These are phyloP conservation scores for Suhomyces prunicola DNA, from an alignment of 805 yeast genomes.

Conservation along the genomic window DNA sequence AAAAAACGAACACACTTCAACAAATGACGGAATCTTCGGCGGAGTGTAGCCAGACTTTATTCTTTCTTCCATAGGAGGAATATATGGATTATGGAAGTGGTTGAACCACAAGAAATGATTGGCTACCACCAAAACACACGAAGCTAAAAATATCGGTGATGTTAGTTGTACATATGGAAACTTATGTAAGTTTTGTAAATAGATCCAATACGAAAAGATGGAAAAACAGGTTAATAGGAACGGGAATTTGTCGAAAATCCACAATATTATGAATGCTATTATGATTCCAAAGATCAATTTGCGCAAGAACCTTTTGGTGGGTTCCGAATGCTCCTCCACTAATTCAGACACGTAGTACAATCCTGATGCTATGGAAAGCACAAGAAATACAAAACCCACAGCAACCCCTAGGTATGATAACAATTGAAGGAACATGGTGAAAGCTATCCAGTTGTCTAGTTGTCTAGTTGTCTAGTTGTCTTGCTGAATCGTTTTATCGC, in stretches of 20 bases:
- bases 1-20: slow-evolving; percentile 92
- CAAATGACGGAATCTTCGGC: slow-evolving; percentile 72
- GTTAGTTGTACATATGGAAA: slow-evolving; percentile 82
- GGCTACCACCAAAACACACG: slow-evolving; percentile 67
- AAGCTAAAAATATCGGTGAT: slow-evolving; percentile 65
- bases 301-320: slow-evolving; percentile 68
- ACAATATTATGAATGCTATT: slow-evolving; percentile 50
- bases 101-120: slow-evolving; percentile 92
- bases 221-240: slow-evolving; percentile 63
- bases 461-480: background rate
- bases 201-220: slow-evolving; percentile 65
- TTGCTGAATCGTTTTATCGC: background rate
- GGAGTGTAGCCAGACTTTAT: slow-evolving; percentile 57
- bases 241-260: slow-evolving; percentile 79
- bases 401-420: slow-evolving; percentile 38
- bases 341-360: slow-evolving; percentile 86
- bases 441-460: background rate
- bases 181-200: slow-evolving; percentile 69
- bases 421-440: slow-evolving; percentile 33
- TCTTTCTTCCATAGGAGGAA: slow-evolving; percentile 66
- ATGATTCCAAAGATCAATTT: slow-evolving; percentile 64
- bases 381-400: slow-evolving; percentile 40
- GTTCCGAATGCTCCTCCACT: slow-evolving; percentile 89
- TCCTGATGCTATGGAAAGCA: slow-evolving; percentile 75
- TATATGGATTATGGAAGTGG: slow-evolving; percentile 67